Base-by-base conservation (phyloP, 805 yeast genomes). In the Teunomyces funiuensis region DNA sequence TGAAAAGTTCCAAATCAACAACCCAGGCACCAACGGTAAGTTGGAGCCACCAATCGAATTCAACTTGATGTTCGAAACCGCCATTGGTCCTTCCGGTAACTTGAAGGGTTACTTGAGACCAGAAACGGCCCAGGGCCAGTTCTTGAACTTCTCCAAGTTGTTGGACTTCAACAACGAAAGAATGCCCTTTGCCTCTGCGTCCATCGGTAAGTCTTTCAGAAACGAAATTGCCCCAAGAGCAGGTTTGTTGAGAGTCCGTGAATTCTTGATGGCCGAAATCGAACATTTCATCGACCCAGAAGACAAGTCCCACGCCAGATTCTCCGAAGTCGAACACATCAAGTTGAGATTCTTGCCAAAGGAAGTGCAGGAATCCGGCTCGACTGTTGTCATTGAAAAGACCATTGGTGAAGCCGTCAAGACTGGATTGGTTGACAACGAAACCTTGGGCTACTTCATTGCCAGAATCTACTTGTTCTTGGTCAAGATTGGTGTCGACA, bases 61-160 rank as follows among this genome's bases (percentile, higher is more conserved):
- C 81, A 93, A 93, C 74, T 80, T 93, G 66, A 93, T 93, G 99
- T 93, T 93, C 63, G 98, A 91, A 71, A 93, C 99, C 45, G 96
- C 96, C 43, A 95, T 93, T 65, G 99, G 99, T 41, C 99, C 99
- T 47, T 87, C 97, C 40, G 99, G 99, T 59, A 88, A 84, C 63
- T 72, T 90, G 65, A 90, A 87, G 74, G 99, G 99, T 53, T 93
- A 79, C 71, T 71, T 93, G 61, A 83, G 99, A 70, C 99, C 99
- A 47, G 99, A 93, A 74, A 93, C 99, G 50, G 99, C 99, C 18
- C 99, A 93, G 76, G 99, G 99, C 60, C 99, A 93, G 73, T 93
- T 93, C 66, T 77, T 93, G 62, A 93, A 93, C 77, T 93, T 93
- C 73, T 80, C 81, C 74, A 95, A 91, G 70, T 77, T 93, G 58